Percentiles rank a stretch among this genome's conserved stretches.
Evolutionary conservation across 1,284 basidiomycete species (phyloP).

Genomic region (Naganishia sp.): DNA sequence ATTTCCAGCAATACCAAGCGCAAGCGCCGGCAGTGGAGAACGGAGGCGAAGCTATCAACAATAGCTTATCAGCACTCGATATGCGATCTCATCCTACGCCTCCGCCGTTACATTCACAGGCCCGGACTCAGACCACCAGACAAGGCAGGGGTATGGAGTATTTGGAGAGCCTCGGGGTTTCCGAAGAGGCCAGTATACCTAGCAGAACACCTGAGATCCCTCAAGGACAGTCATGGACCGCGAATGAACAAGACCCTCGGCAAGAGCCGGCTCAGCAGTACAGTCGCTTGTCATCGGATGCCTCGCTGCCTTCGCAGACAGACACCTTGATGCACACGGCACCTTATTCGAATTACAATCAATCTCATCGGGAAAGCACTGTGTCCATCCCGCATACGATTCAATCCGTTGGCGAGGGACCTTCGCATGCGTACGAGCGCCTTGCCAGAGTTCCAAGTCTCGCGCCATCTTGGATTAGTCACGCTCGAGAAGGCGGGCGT

Average conservation of each 20-base stretch:
- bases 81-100: neutral
- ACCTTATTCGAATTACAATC: conserved; percentile 2
- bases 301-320: neutral
- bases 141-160: conserved; percentile 21
- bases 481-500: conserved; percentile 35
- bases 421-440: conserved; percentile 23
- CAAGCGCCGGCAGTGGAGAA: neutral
- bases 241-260: neutral
- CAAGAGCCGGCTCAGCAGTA: neutral
- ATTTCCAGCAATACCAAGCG: neutral
- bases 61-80: too few relatives aligned
- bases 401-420: conserved; percentile 31
- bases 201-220: neutral
- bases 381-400: conserved; percentile 28
- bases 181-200: neutral
- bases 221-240: neutral
- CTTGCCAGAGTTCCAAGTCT: conserved; percentile 18
- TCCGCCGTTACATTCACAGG: neutral
- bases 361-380: conserved; percentile 28
- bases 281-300: too few relatives aligned
- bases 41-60: too few relatives aligned
- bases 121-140: conserved; percentile 4
- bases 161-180: conserved; percentile 8
- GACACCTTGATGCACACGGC: neutral
- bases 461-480: conserved; percentile 32